Evolutionary conservation across 1,284 basidiomycete genomes (phyloP).

Genomic region (Ceratobasidium sp.): DNA sequence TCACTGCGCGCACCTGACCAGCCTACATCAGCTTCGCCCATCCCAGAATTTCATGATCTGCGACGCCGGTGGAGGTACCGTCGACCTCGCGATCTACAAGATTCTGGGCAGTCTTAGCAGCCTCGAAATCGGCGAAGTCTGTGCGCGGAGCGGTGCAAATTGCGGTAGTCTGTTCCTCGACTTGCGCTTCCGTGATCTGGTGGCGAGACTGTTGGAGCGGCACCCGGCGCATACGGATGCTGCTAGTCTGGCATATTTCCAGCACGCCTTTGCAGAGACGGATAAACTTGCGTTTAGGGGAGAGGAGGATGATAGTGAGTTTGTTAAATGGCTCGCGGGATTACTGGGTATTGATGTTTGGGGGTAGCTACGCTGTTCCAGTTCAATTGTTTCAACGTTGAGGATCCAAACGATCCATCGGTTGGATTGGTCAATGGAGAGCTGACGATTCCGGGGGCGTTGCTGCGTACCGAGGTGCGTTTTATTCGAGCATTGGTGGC

Average conservation of each 20-base stretch:
- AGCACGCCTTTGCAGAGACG: constrained; percentile 84
- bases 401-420: constrained; percentile 49
- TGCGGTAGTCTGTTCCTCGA: constrained; percentile 83
- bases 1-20: constrained; percentile 77
- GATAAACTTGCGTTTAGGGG: constrained; percentile 78
- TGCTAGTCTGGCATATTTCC: constrained; percentile 78
- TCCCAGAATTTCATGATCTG: constrained; percentile 78
- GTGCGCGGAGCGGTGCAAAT: constrained; percentile 78
- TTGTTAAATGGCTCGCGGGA: neutral
- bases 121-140: constrained; percentile 84
- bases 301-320: constrained; percentile 71
- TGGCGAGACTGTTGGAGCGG: constrained; percentile 69
- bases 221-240: constrained; percentile 81
- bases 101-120: constrained; percentile 74
- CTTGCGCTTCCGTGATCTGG: constrained; percentile 73
- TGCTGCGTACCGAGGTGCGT: constrained; percentile 67
- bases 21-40: constrained; percentile 73
- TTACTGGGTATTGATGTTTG: constrained; percentile 11
- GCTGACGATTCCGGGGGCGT: constrained; percentile 74
- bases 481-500: neutral
- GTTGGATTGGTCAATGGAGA: constrained; percentile 81
- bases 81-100: constrained; percentile 77
- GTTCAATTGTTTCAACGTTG: constrained; percentile 57
- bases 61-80: constrained; percentile 80
- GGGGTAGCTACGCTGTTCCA: constrained; percentile 68